A percentile compares a stretch with the other conserved stretches of the same genome.
Evolutionary conservation across 176 grass and related monocot species (phyloP).

Genomic region (Leersia perrieri): DNA sequence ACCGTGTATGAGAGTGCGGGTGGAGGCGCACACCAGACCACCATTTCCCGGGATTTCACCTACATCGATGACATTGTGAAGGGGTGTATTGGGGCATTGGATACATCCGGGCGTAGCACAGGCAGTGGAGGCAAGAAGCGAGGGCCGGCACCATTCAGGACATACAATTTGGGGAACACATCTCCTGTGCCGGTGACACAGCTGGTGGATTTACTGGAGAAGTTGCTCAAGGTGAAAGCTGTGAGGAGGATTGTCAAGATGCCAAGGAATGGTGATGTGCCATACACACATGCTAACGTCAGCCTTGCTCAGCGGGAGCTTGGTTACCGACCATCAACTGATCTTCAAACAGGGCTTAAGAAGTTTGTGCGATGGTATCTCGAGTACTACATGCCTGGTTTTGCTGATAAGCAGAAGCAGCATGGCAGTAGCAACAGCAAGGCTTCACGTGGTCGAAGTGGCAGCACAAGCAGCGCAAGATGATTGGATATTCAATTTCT

Average conservation of each 20-base stretch:
- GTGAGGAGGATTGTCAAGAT: slow-evolving; percentile 73
- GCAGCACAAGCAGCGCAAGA: slow-evolving; percentile 45
- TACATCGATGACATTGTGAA: slow-evolving; percentile 89
- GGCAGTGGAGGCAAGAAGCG: slow-evolving; percentile 74
- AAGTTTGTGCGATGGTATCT: slow-evolving; percentile 84
- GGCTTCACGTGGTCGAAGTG: slow-evolving; percentile 29
- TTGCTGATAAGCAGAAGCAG: slow-evolving; percentile 55
- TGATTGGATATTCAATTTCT: slow-evolving; percentile 36
- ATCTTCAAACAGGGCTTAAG: slow-evolving; percentile 81
- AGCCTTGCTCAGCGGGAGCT: slow-evolving; percentile 76
- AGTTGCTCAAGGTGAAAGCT: slow-evolving; percentile 80
- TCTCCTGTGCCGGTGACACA: slow-evolving; percentile 69
- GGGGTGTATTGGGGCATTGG: slow-evolving; percentile 70
- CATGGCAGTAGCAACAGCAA: slow-evolving; percentile 39
- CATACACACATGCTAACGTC: slow-evolving; percentile 82
- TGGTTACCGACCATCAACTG: slow-evolving; percentile 66
- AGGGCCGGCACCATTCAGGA: slow-evolving; percentile 61
- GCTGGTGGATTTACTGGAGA: slow-evolving; percentile 82
- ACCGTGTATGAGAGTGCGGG: slow-evolving; percentile 71
- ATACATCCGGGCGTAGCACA: slow-evolving; percentile 65
- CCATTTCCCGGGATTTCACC: slow-evolving; percentile 81
- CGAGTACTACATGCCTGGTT: slow-evolving; percentile 60
- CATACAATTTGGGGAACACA: slow-evolving; percentile 81
- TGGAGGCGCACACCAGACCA: slow-evolving; percentile 51
- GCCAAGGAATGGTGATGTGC: slow-evolving; percentile 86